These are phyloP conservation scores for Saturnispora serradocipensis DNA, from an alignment of 805 yeast species.

Conservation along the genomic window DNA sequence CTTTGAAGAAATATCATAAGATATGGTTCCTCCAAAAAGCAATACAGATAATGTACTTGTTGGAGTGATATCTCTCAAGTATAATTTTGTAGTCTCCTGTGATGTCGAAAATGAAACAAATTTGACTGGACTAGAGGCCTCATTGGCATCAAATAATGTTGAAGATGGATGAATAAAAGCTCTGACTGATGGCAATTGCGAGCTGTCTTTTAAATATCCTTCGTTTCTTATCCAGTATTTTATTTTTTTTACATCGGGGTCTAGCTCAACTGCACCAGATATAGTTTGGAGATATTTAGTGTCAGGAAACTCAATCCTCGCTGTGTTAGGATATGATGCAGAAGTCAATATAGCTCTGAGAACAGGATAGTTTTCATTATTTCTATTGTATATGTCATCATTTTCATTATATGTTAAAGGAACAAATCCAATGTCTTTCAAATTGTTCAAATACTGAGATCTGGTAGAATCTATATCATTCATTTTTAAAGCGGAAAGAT, in stretches of 20 bases:
- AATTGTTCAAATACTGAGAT: conserved; percentile 56
- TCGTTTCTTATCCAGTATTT: conserved; percentile 69
- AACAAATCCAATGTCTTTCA: conserved; percentile 72
- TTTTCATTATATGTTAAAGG: conserved; percentile 39
- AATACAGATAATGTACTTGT: conserved; percentile 60
- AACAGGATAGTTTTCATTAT: conserved; percentile 40
- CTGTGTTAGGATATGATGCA: conserved; percentile 74
- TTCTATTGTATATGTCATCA: conserved; percentile 35
- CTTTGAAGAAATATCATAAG: conserved; percentile 45
- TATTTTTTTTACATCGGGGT: conserved; percentile 67
- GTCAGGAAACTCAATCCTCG: conserved; percentile 75
- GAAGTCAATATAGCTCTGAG: conserved; percentile 67
- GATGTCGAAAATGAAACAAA: conserved; percentile 59
- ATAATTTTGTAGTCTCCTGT: conserved; percentile 54
- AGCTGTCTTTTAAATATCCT: conserved; percentile 29
- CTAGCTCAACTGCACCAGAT: conserved; percentile 77
- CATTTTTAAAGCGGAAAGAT: conserved; percentile 52
- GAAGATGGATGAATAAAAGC: conserved; percentile 88
- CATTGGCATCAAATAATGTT: conserved; percentile 41
- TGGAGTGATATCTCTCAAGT: conserved; percentile 71
- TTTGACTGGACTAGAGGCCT: conserved; percentile 17
- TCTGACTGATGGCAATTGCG: conserved; percentile 47
- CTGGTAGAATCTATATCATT: conserved; percentile 66
- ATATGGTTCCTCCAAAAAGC: conserved; percentile 72
- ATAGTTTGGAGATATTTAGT: conserved; percentile 61